Percentiles rank a stretch among this genome's conserved stretches.
Evolutionary conservation across 2,329 filamentous ascomycete species (phyloP).

Genomic region (Aureobasidium mangrovei): DNA sequence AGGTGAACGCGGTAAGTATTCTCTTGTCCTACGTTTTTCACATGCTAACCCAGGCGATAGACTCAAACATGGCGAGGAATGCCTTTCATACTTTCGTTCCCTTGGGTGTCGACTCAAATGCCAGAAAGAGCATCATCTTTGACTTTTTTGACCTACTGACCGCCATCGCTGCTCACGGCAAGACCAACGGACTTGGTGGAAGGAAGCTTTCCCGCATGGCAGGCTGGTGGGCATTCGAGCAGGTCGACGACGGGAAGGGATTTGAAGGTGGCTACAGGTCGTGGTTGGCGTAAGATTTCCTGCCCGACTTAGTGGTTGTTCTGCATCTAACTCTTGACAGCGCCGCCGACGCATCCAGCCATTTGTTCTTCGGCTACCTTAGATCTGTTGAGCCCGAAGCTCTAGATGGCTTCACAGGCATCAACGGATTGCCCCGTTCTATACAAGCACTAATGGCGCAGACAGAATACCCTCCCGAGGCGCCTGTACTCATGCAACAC

Average conservation of each 20-base stretch:
- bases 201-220: conserved; percentile 91
- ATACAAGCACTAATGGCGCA: conserved; percentile 84
- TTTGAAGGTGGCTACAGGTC: conserved; percentile 91
- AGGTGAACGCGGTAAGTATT: conserved; percentile 69
- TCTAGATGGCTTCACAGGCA: conserved; percentile 59
- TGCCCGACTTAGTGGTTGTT: neutral
- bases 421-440: conserved; percentile 79
- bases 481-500: conserved; percentile 66
- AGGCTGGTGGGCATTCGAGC: conserved; percentile 98
- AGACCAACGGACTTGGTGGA: conserved; percentile 85
- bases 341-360: conserved; percentile 89
- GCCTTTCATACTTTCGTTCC: conserved; percentile 96
- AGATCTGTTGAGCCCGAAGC: conserved; percentile 78
- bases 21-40: neutral
- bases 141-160: conserved; percentile 93
- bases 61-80: conserved; percentile 83
- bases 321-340: conserved; percentile 36
- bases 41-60: conserved; percentile 38
- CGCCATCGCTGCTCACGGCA: conserved; percentile 84
- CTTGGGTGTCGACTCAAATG: conserved; percentile 78
- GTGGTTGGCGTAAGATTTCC: conserved; percentile 61
- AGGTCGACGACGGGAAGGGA: conserved; percentile 74
- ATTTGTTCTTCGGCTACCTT: conserved; percentile 96
- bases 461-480: conserved; percentile 85
- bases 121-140: conserved; percentile 81